These are phyloP conservation scores for Penicillium verrucosum DNA, from an alignment of 2,329 filamentous ascomycete genomes.

Conservation along the genomic window DNA sequence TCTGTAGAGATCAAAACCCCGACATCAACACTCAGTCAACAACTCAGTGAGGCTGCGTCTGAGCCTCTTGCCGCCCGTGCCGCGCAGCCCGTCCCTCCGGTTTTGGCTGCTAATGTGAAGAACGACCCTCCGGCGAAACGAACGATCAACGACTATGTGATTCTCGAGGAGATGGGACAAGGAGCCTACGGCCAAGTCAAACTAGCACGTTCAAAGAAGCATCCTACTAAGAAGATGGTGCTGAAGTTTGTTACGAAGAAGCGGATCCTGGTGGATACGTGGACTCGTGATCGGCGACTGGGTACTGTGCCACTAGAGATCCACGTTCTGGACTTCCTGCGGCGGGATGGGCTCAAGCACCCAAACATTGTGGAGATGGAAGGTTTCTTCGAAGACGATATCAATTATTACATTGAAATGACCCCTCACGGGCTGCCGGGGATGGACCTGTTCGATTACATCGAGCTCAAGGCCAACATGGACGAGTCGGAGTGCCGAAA, in stretches of 20 bases:
- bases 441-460: conserved; percentile 99
- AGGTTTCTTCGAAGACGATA: conserved; percentile 62
- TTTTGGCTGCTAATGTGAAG: conserved; percentile 24
- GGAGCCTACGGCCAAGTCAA: conserved; percentile 98
- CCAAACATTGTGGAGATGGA: conserved; percentile 67
- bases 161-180: conserved; percentile 97
- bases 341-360: conserved; percentile 64
- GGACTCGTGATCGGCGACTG: conserved; percentile 88
- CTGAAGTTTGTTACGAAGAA: conserved; percentile 98
- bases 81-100: conserved; percentile 36
- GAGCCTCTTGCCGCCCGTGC: conserved; percentile 44
- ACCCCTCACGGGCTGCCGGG: conserved; percentile 88
- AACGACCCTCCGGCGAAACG: conserved; percentile 60
- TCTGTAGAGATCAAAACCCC: conserved; percentile 38
- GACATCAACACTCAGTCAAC: conserved; percentile 50
- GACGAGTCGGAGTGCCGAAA: conserved; percentile 88
- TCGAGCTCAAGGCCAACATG: conserved; percentile 94
- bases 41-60: conserved; percentile 50
- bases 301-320: conserved; percentile 96
- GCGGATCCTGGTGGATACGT: conserved; percentile 94
- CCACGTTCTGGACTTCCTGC: conserved; percentile 90
- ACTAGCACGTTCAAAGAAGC: conserved; percentile 79
- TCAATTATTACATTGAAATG: conserved; percentile 98
- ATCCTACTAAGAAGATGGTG: conserved; percentile 75
- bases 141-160: conserved; percentile 82